A percentile compares a stretch with the other conserved stretches of the same genome.
Evolutionary conservation across 805 yeast species (phyloP).

Genomic region (Sugiyamaella marilandica): DNA sequence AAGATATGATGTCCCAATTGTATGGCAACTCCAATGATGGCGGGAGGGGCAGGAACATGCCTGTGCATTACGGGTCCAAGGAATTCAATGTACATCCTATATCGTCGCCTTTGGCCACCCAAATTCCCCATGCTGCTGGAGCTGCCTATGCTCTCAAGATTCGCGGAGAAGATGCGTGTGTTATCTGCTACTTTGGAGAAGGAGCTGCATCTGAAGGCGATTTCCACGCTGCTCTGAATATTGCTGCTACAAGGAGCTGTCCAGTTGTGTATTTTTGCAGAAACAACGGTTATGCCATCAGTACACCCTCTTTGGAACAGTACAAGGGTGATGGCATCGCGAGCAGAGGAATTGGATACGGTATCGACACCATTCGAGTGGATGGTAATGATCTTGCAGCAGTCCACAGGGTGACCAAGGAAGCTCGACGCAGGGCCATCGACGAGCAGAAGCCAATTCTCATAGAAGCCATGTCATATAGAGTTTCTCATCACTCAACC

Average conservation of each 20-base stretch:
- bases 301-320: conserved; percentile 33
- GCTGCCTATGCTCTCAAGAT: conserved; percentile 35
- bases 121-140: conserved; percentile 35
- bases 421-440: conserved; percentile 27
- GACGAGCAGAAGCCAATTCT: conserved; percentile 27
- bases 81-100: conserved; percentile 32
- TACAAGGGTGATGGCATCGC: conserved; percentile 36
- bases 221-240: conserved; percentile 34
- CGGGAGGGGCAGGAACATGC: conserved; percentile 33
- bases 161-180: conserved; percentile 24
- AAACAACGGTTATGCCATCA: conserved; percentile 35
- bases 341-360: conserved; percentile 32
- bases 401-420: conserved; percentile 26
- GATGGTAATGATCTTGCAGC: conserved; percentile 34
- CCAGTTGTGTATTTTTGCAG: conserved; percentile 33
- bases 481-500: conserved; percentile 35
- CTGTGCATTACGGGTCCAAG: conserved; percentile 31
- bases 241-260: conserved; percentile 34
- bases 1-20: conserved; percentile 31
- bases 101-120: conserved; percentile 34
- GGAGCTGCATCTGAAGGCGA: conserved; percentile 37
- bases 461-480: conserved; percentile 35
- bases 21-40: conserved; percentile 29
- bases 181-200: conserved; percentile 33
- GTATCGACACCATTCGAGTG: conserved; percentile 34